phyloP scores from a whole-genome alignment of 2,329 filamentous ascomycete species.

The Ciborinia camelliae region DNA sequence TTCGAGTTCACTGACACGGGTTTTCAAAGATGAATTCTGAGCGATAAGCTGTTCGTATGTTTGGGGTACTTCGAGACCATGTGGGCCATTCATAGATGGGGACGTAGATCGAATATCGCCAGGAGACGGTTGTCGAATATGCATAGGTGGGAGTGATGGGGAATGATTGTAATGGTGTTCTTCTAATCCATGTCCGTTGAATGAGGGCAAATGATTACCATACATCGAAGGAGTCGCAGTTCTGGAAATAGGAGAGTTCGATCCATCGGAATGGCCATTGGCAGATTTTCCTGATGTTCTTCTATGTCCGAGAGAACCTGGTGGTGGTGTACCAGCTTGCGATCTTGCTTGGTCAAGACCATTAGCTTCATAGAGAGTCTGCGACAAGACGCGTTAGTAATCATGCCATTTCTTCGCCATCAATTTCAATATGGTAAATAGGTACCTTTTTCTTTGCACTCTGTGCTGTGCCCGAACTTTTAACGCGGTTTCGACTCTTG shows the following conservation, averaged over 20 bases:
- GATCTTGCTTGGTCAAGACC: constrained; percentile 56
- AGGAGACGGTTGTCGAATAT: constrained; percentile 56
- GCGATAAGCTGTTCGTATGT: constrained; percentile 77
- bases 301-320: constrained; percentile 54
- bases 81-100: constrained; percentile 49
- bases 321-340: constrained; percentile 51
- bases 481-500: constrained; percentile 97
- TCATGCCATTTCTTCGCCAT: constrained; percentile 25
- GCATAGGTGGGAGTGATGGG: constrained; percentile 48
- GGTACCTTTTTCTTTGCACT: constrained; percentile 80
- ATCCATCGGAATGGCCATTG: constrained; percentile 70
- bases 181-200: constrained; percentile 67
- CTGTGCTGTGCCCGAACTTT: constrained; percentile 73
- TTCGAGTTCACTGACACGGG: constrained; percentile 89
- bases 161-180: constrained; percentile 61
- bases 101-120: constrained; percentile 47
- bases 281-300: constrained; percentile 68
- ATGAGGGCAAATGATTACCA: constrained; percentile 72
- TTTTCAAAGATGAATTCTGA: constrained; percentile 85
- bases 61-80: constrained; percentile 67
- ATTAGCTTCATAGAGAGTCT: constrained; percentile 48
- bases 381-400: constrained; percentile 30
- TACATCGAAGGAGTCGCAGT: constrained; percentile 75
- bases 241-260: constrained; percentile 74
- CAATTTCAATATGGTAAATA: constrained; percentile 15